Base-by-base conservation (phyloP, 345 rosid species). In the Reutealis trisperma region DNA sequence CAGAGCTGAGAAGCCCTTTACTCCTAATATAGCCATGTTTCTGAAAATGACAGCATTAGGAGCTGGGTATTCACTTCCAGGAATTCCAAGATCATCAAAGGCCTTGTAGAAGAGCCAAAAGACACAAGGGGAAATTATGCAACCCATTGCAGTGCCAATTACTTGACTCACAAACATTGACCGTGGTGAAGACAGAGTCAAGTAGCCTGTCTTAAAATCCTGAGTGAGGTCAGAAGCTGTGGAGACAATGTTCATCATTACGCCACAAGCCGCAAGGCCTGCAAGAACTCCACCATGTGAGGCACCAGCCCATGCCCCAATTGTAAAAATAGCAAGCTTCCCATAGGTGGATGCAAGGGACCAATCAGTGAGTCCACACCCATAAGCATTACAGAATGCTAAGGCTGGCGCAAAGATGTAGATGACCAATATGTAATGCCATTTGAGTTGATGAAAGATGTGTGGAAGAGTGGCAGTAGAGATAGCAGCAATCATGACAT, bases 151-250 rank as follows among this genome's bases (percentile, higher is more conserved):
- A 0, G 90, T 88, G 10, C 89, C 89, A 32, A 88, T 86, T 51
- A 87, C 83, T 81, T 88, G 90, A 71, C 89, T 86, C 76, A 88
- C 83, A 81, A 88, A 86, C 90, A 88, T 88, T 0, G 90, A 84
- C 42, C 87, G 14, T 0, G 90, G 89, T 0, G 89, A 88, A 67
- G 90, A 80, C 49, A 86, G 67, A 4, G 89, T 88, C 67, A 88
- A 32, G 65, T 84, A 87, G 41, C 91, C 91, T 0, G 89, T 88
- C 85, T 86, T 88, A 76, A 88, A 86, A 79, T 88, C 91, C 52
- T 88, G 90, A 75, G 80, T 82, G 3, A 88, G 85, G 73, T 88
- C 90, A 49, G 89, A 86, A 57, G 89, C 86, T 1, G 85, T 85
- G 16, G 87, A 81, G 5, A 86, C 87, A 8, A 88, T 88, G n/a